Base-by-base conservation (phyloP, 23 red algal genomes). In the Gracilaria vermiculophylla region DNA sequence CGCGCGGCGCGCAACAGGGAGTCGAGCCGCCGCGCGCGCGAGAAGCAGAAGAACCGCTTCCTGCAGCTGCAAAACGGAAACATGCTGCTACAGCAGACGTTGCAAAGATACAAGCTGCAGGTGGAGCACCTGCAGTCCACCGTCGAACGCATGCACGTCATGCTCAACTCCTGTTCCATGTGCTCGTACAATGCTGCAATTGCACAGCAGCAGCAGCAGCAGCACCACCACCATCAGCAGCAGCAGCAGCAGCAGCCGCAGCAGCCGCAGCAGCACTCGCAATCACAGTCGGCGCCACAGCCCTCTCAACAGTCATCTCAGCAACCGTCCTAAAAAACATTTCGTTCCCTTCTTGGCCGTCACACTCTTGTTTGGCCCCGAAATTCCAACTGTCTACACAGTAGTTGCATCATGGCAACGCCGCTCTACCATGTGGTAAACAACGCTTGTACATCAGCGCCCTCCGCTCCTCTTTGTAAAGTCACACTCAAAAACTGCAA, bases 41-140 rank as follows among this genome's bases (percentile, higher is more conserved):
- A 90, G 86, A 90, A 90, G 45, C 67, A 70, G 56, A 90, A 90
- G 51, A 80, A 78, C 32, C 52, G 86, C 21, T 90, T 80, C 74
- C 32, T 70, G 39, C 33, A 44, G 17, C 72, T 80, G 15, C 67
- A 90, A 72, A 87, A 39, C 43, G 83, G 67, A 35, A 87, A 87
- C 67, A 23, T 55, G 66, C 25, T 54, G 17, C 37, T 87, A 31
- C 66, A 64, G 39, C 58, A 87, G 20, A 87, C 67, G 16, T 19
- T 75, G 3, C 83, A 74, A 45, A 32, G 67, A 9, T 64, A 70
- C 45, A 53, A 66, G 36, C 32, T 74, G 9, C 83, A 87, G 20
- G 49, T 70, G 19, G 83, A 87, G 32, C 70, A 87, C 51, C 28
- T 87, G 25, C 47, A 69, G 24, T 29, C 67, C 4, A 49, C 64